A percentile compares a stretch with the other conserved stretches of the same genome.
Conservation (phyloP, 2,329 filamentous ascomycete species). For the Ceratocystis papillata region DNA sequence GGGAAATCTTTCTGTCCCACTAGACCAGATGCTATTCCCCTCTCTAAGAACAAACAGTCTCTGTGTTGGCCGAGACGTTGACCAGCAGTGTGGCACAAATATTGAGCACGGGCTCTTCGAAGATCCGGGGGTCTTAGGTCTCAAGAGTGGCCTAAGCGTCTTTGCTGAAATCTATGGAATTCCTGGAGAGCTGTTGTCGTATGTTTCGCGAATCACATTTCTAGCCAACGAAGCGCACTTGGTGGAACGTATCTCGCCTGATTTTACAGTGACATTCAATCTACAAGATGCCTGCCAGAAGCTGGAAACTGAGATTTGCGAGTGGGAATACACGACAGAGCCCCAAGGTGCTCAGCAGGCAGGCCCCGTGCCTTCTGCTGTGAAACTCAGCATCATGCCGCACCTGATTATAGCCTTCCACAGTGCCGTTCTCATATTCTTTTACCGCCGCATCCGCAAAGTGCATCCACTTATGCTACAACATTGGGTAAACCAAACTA, state of each 20-base stretch:
- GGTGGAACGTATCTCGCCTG: constrained; percentile 25
- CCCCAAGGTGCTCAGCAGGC: not conserved
- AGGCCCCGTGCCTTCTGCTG: constrained; percentile 6
- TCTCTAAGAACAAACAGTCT: constrained; percentile 29
- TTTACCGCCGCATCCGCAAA: constrained; percentile 34
- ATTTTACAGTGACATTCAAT: constrained; percentile 28
- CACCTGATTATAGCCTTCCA: constrained; percentile 34
- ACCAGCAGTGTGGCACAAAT: constrained; percentile 35
- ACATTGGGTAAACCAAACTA: constrained; percentile 15
- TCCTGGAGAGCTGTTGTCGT: constrained; percentile 34
- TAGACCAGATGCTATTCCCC: constrained; percentile 27
- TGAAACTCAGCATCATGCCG: constrained; percentile 19
- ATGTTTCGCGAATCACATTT: constrained; percentile 36
- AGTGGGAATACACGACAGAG: constrained; percentile 24
- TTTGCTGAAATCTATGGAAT: constrained; percentile 39
- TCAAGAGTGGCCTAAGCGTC: constrained; percentile 30
- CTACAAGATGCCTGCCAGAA: constrained; percentile 29
- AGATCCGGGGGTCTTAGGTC: not conserved
- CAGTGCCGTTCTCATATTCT: constrained; percentile 37
- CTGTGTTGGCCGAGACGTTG: constrained; percentile 36
- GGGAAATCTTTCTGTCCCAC: constrained; percentile 21
- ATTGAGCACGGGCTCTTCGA: constrained; percentile 27
- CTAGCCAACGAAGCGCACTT: constrained; percentile 35
- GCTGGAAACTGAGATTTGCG: constrained; percentile 22
- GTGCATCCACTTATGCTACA: constrained; percentile 22